Conservation (phyloP, 768 basidiomycete genomes). For the Xerocomellus chrysenteron region DNA sequence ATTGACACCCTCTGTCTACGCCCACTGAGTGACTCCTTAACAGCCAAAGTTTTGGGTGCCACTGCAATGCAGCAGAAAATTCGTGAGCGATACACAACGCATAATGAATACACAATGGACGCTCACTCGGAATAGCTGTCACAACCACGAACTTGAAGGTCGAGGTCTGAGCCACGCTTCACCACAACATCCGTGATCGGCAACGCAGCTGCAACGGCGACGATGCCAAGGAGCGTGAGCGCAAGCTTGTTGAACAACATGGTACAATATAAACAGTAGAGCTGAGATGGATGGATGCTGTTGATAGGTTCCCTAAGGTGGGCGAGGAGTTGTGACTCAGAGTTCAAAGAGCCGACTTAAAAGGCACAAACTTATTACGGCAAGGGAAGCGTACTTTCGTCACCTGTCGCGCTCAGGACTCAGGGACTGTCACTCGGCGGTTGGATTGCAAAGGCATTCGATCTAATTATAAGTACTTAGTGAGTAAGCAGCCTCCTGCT, state of each 20-base stretch:
- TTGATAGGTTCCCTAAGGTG: not conserved
- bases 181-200: not conserved
- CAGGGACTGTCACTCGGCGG: too few species aligned
- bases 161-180: too few species aligned
- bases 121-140: not conserved
- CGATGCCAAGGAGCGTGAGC: constrained; percentile 1
- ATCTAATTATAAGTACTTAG: too few species aligned
- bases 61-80: not conserved
- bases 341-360: not conserved
- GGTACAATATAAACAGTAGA: too few species aligned
- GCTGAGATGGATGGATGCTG: not conserved
- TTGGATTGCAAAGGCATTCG: too few species aligned
- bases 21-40: too few species aligned
- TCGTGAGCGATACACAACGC: not conserved
- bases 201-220: not conserved
- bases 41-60: not conserved
- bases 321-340: too few species aligned
- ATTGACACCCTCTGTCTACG: too few species aligned
- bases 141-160: not conserved
- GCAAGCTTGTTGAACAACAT: constrained; percentile 13
- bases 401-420: not conserved
- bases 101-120: not conserved
- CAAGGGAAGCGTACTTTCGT: not conserved
- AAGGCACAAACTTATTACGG: not conserved
- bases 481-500: too few species aligned